Conservation (phyloP, 345 rosid genomes). For the Pugionium dolabratum region DNA sequence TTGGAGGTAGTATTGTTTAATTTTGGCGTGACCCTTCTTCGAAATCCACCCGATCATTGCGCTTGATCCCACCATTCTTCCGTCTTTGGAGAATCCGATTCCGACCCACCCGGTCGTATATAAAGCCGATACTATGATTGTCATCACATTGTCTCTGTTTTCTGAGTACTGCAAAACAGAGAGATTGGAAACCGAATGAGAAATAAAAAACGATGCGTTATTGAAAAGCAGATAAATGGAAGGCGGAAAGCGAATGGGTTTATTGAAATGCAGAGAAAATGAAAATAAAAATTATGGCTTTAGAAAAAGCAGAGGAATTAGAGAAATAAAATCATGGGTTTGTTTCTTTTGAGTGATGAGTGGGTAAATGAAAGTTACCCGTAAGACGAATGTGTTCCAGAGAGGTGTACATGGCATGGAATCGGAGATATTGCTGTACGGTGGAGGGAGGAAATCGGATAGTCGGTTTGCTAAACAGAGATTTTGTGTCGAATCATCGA, state of each 20-base stretch:
- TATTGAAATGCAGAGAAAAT: neutral
- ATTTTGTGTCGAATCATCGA: slow-evolving; percentile 18
- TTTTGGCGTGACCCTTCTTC: slow-evolving; percentile 67
- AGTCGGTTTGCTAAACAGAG: slow-evolving; percentile 59
- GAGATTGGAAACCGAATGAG: neutral
- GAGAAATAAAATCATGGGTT: neutral
- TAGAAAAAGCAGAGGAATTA: neutral
- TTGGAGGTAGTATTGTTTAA: slow-evolving; percentile 76
- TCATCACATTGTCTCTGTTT: slow-evolving; percentile 63
- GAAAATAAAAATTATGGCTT: neutral
- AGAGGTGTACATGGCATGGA: slow-evolving; percentile 57
- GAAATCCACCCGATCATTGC: slow-evolving; percentile 90
- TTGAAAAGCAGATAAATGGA: neutral
- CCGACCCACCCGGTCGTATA: slow-evolving; percentile 96
- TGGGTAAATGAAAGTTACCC: slow-evolving; percentile 51
- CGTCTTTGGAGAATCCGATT: slow-evolving; percentile 80
- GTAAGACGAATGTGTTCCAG: slow-evolving; percentile 76
- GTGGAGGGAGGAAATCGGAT: slow-evolving; percentile 68
- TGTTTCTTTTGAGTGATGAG: neutral
- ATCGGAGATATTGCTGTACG: slow-evolving; percentile 66
- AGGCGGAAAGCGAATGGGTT: too few species aligned
- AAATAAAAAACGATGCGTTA: neutral
- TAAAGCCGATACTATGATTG: slow-evolving; percentile 68
- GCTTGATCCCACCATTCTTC: slow-evolving; percentile 90
- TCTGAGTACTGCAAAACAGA: slow-evolving; percentile 58